Evolutionary conservation across 352 stramenopile species (phyloP).

Genomic region (Hyaloperonospora arabidopsidis): DNA sequence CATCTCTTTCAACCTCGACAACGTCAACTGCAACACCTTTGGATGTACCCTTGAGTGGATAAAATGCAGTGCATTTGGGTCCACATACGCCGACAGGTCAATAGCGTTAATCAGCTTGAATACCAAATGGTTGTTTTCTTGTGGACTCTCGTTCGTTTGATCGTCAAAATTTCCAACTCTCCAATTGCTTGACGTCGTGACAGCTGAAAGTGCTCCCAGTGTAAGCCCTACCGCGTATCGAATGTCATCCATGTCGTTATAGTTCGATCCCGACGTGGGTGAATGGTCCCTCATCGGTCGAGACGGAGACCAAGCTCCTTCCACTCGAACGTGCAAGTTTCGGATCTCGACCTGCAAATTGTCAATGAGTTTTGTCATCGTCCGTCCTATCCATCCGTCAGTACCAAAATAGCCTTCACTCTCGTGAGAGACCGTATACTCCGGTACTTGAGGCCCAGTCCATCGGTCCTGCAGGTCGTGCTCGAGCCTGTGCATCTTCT

Average conservation of each 20-base stretch:
- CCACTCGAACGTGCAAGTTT: constrained; percentile 82
- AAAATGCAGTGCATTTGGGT: constrained; percentile 78
- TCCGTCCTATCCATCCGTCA: constrained; percentile 81
- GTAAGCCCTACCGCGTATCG: constrained; percentile 78
- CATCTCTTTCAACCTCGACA: constrained; percentile 80
- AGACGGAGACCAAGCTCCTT: constrained; percentile 59
- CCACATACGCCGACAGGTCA: constrained; percentile 82
- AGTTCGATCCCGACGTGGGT: constrained; percentile 12
- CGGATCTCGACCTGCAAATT: constrained; percentile 85
- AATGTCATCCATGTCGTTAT: constrained; percentile 23
- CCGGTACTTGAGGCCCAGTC: constrained; percentile 55
- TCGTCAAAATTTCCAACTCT: constrained; percentile 62
- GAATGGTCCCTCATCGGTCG: constrained; percentile 18
- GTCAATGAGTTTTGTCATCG: constrained; percentile 87
- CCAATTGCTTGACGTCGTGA: constrained; percentile 83
- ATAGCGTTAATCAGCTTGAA: constrained; percentile 85
- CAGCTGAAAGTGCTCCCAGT: constrained; percentile 72
- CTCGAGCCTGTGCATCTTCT: constrained; percentile 65
- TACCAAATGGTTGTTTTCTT: constrained; percentile 55
- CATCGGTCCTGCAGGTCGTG: constrained; percentile 78
- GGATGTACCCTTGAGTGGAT: constrained; percentile 79
- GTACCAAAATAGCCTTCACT: constrained; percentile 85
- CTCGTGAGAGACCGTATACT: constrained; percentile 59
- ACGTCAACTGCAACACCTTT: constrained; percentile 64
- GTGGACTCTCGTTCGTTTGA: constrained; percentile 21